Base-by-base conservation (phyloP, 164 flowering plant species). In the Sedum album region DNA sequence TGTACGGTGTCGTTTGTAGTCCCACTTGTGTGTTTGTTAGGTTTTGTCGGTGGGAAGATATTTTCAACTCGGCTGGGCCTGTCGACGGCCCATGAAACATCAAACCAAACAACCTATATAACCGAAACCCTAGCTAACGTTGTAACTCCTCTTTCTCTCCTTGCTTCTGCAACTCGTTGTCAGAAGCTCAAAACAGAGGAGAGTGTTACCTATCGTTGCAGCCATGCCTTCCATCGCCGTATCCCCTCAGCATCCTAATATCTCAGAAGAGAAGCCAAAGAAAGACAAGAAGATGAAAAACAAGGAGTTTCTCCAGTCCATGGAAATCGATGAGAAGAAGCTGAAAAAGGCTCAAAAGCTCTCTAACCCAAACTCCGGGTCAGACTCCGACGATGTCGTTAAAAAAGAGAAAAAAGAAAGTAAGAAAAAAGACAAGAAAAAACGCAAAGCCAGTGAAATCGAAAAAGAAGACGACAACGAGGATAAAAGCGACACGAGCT, bases 401-500 rank as follows among this genome's bases (percentile, higher is more conserved):
- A 57, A 2, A 21, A 21, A 21, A 66, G 75, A 70, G 44, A 60
- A 31, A 62, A 77, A 69, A 36, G 76, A 49, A 44, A 62, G n/a
- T n/a, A n/a, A n/a, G n/a, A n/a, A 72, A 69, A 78, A 73, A 71
- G 69, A 76, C 70, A 62, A 72, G 46, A 76, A 83, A 82, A 84
- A 82, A 78, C 76, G 85, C 14, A 85, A 84, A 67, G 76, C 79
- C 3, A 8, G 30, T 48, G 85, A 82, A 55, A 26, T 74, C 20
- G 68, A 36, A 8, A 60, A 30, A 21, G 78, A 71, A 7, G 69
- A 68, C 0, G 72, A 39, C 42, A 14, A 74, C n/a, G 80, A 75
- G n/a, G 84, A 49, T 51, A 71, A 60, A 73, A 83, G 84, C 73
- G 86, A 84, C 53, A 81, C 85, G 8, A 78, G 84, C 68, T 77